A percentile compares a stretch with the other conserved stretches of the same genome.
These are phyloP conservation scores for Elaeis oleifera DNA, from an alignment of 202 grass and related monocot genomes.

Conservation along the genomic window DNA sequence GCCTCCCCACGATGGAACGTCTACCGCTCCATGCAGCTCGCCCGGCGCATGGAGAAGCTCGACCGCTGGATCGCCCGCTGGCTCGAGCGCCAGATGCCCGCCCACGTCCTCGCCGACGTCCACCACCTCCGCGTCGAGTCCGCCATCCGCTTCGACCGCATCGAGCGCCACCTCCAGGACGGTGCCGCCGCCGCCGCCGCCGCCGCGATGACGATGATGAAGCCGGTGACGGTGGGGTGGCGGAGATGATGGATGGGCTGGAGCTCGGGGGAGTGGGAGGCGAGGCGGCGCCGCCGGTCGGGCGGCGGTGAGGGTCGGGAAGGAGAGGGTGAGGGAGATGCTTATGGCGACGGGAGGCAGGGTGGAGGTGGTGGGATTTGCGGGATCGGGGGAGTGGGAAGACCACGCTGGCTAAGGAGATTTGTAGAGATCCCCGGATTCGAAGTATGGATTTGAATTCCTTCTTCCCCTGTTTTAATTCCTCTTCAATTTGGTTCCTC, in stretches of 20 bases:
- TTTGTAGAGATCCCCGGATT: slow-evolving; percentile 67
- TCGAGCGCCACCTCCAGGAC: slow-evolving; percentile 69
- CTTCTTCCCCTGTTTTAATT: not conserved
- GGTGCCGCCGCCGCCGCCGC: slow-evolving; percentile 25
- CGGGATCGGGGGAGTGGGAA: slow-evolving; percentile 95
- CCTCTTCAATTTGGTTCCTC: slow-evolving; percentile 2
- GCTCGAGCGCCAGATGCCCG: slow-evolving; percentile 60
- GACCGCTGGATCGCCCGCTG: slow-evolving; percentile 66
- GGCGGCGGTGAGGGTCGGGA: slow-evolving; percentile 47
- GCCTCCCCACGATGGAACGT: slow-evolving; percentile 73
- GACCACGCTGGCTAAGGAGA: slow-evolving; percentile 88
- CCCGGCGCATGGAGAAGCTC: slow-evolving; percentile 63
- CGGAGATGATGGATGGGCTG: slow-evolving; percentile 6
- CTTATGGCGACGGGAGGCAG: slow-evolving; percentile 53
- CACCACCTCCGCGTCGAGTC: slow-evolving; percentile 58
- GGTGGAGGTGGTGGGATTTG: slow-evolving; percentile 65
- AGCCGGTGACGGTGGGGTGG: slow-evolving; percentile 2
- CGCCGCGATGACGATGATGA: slow-evolving; percentile 11
- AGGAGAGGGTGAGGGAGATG: slow-evolving; percentile 84
- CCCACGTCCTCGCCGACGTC: slow-evolving; percentile 52
- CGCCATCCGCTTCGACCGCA: slow-evolving; percentile 42
- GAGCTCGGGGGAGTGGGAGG: not conserved
- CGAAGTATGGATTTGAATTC: slow-evolving; percentile 51
- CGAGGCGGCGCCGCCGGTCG: slow-evolving; percentile 19
- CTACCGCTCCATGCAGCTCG: slow-evolving; percentile 77